Evolutionary conservation across 257 asterid species (phyloP).

Genomic region (Fraxinus americana): DNA sequence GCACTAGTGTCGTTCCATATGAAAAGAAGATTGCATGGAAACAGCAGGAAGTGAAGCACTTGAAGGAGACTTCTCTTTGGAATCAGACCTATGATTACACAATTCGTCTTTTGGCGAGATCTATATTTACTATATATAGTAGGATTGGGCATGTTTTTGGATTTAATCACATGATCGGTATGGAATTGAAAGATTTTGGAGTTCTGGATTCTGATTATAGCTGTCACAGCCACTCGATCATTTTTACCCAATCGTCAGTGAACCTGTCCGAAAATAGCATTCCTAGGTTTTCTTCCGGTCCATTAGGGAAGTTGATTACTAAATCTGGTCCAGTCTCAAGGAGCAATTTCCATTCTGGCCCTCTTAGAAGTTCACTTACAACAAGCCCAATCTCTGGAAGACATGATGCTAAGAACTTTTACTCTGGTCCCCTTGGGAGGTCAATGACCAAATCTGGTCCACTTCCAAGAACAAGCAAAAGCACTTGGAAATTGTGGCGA

Average conservation of each 20-base stretch:
- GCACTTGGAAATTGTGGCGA: slow-evolving; percentile 54
- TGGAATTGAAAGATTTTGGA: slow-evolving; percentile 51
- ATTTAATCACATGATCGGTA: slow-evolving; percentile 40
- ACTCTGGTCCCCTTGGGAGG: slow-evolving; percentile 66
- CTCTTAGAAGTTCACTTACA: slow-evolving; percentile 48
- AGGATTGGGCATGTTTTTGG: slow-evolving; percentile 90
- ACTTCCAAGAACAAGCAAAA: slow-evolving; percentile 47
- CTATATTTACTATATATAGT: slow-evolving; percentile 62
- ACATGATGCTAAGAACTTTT: slow-evolving; percentile 37
- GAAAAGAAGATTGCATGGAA: slow-evolving; percentile 83
- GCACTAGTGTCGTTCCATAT: slow-evolving; percentile 66
- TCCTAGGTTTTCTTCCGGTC: slow-evolving; percentile 55
- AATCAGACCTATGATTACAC: slow-evolving; percentile 71
- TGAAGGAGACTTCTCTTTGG: slow-evolving; percentile 79
- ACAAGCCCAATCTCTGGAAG: slow-evolving; percentile 45
- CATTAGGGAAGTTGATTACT: slow-evolving; percentile 41
- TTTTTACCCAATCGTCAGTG: slow-evolving; percentile 71
- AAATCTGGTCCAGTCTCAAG: slow-evolving; percentile 68
- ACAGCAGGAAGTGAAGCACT: slow-evolving; percentile 75
- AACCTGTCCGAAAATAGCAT: slow-evolving; percentile 64
- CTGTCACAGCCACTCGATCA: slow-evolving; percentile 61
- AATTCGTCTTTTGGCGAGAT: slow-evolving; percentile 70
- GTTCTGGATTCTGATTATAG: slow-evolving; percentile 42
- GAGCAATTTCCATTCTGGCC: slow-evolving; percentile 58
- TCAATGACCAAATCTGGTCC: slow-evolving; percentile 53